Evolutionary conservation across 805 yeast genomes (phyloP), one percentile per base, ranked within the genome.

Genomic region (Brettanomyces anomalus): DNA sequence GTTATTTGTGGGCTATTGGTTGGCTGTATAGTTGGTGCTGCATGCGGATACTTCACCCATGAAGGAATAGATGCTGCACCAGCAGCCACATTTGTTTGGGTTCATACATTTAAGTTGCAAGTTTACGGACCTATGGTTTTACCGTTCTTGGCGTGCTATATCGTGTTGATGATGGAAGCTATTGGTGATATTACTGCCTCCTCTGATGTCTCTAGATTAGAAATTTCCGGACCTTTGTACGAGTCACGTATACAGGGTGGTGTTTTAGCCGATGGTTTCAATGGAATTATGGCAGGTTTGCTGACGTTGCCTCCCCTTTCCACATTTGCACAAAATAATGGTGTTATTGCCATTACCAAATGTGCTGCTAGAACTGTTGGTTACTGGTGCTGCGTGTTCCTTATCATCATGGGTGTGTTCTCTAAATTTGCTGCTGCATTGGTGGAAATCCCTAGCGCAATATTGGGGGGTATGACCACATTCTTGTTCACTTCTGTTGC

Each of bases 181-280:
- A 86, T 88, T 57, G 96, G 96, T 61, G 96, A 88, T 62, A 82
- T 88, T 57, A 86, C 96, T 28, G 96, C 96, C 31, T 85, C 96
- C 36, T 82, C 86, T 45, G 97, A 88, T 62, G 96, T 89, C 17
- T 85, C 95, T 7, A 71, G 95, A 52, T 67, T 82, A 48, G 87
- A 82, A 47, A 88, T 86, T 45, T 89, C 83, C 57, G 96, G 96
- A 49, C 79, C 76, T 37, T 53, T 72, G 16, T 88, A 82, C 60
- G 96, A 88, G 52, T 76, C 89, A 15, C 71, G 96, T 62, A 73
- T 89, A 50, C 96, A 89, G 67, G 96, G 97, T 54, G 97, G 96
- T 64, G 76, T 88, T 37, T 70, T 88, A 31, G 93, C 94, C 16
- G 95, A 88, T 62, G 96, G 96, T 37, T 53, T 85, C 51, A 83